Evolutionary conservation across 805 yeast genomes (phyloP), one percentile per base, ranked within the genome.

Genomic region (Candida koratica): DNA sequence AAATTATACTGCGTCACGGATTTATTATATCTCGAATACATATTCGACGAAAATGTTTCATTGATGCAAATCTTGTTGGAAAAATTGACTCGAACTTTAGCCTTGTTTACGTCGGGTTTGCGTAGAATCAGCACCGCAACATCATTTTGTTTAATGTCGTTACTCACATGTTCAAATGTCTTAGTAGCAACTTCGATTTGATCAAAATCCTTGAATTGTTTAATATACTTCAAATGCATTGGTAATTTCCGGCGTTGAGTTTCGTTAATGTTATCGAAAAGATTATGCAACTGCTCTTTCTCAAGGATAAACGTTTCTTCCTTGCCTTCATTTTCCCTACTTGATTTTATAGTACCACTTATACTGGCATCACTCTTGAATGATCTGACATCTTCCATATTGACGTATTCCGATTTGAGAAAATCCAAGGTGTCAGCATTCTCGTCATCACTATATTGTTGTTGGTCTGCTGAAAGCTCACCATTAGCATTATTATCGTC

Each of bases 21-120:
- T 53, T 58, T 66, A 55, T 69, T 79, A 61, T 61, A 70, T 34
- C 86, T 64, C 46, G 75, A 71, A 51, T 80, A 80, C 44, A 64
- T 55, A 8, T 58, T 56, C 3, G 78, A 60, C 1, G 81, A 66
- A 45, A 63, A 71, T 1, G 85, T 77, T 36, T 73, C 74, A 43
- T 72, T 71, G 30, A 76, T 63, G 32, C 49, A 61, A 23, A 77
- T 60, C 41, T 64, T 61, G 38, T 71, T 67, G 6, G 76, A 63
- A 47, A 79, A 79, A 28, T 43, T 47, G 12, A 70, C 76, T 36
- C 48, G 52, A 26, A 29, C 29, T 9, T 24, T 5, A 19, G 12
- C 20, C 17, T 29, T 29, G 10, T 35, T 28, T 28, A 22, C 27
- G 17, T 33, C 4, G 5, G 24, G 11, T 24, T 34, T 45, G 17